Evolutionary conservation across 495 filamentous ascomycete genomes (phyloP), one percentile per base, ranked within the genome.

Genomic region (Jackrogersella multiformis): DNA sequence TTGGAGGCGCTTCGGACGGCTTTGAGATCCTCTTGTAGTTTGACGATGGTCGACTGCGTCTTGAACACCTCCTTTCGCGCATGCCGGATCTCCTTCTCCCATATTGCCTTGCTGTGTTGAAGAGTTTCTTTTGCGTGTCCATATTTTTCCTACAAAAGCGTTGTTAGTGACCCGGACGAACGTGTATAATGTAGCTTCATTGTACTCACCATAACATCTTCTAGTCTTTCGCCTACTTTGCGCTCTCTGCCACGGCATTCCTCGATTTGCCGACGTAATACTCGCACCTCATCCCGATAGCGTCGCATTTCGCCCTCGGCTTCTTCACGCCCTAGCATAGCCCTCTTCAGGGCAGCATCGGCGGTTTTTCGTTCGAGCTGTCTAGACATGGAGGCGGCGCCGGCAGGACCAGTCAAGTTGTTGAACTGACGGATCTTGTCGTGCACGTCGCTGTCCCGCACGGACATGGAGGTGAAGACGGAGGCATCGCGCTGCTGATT

Each of bases 361-460:
- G 84, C 84, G 26, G 81, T 84, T 71, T 85, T 86, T 71, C 83
- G 78, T 76, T 83, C 82, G 71, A 80, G 86, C 70, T 82, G 86
- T 79, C 86, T 84, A 56, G 85, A 85, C 78, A 86, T 83, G 71
- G 85, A 81, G n/a, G 79, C 66, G 30, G 57, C 39, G 53, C n/a
- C n/a, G 6, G 23, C 64, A 20, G 69, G 66, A 2, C 36, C 36
- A 6, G 48, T 80, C 34, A 97, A 78, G 48, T 82, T 86, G 78
- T 96, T 94, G 71, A 96, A 90, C 63, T 89, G 92, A 23, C 87
- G 89, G 68, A 96, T 92, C 76, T 94, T 95, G 26, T 91, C 88
- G 71, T 94, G 90, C 1, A 97, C 91, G 12, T 82, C 79, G 69
- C 81, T 82, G 73, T 96, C 92, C n/a, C n/a, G n/a, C n/a, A 21